These are phyloP conservation scores for Syzygium oleosum DNA, from an alignment of 345 rosid species.

Conservation along the genomic window DNA sequence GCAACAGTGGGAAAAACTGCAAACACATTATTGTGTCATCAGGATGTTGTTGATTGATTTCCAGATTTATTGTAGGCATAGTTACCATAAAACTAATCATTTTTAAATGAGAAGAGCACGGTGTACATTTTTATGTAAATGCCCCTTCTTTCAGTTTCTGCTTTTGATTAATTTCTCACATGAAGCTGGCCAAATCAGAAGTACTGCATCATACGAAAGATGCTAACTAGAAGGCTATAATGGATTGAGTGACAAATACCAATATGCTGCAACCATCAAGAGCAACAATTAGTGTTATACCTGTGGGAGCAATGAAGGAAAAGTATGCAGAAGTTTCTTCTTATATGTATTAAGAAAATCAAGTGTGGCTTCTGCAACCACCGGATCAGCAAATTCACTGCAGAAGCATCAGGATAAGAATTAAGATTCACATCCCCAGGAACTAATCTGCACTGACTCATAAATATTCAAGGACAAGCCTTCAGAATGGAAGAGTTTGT, in stretches of 20 bases:
- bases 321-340: constrained; percentile 54
- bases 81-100: not conserved
- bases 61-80: not conserved
- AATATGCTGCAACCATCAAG: not conserved
- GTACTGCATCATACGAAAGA: not conserved
- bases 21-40: constrained; percentile 1
- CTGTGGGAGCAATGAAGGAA: constrained; percentile 81
- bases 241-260: not conserved
- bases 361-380: constrained; percentile 88
- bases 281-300: constrained; percentile 17
- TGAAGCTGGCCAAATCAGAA: not conserved
- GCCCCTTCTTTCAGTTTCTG: not conserved
- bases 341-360: constrained; percentile 61
- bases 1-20: constrained; percentile 92
- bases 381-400: constrained; percentile 93
- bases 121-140: not conserved
- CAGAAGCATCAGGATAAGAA: constrained; percentile 15
- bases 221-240: not conserved
- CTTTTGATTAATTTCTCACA: not conserved
- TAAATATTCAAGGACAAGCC: not conserved
- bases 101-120: not conserved
- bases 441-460: not conserved
- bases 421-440: not conserved
- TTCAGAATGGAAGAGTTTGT: not conserved
- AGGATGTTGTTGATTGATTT: not conserved